Evolutionary conservation across 23 red algal genomes (phyloP).

Genomic region (Gracilariopsis chorda): DNA sequence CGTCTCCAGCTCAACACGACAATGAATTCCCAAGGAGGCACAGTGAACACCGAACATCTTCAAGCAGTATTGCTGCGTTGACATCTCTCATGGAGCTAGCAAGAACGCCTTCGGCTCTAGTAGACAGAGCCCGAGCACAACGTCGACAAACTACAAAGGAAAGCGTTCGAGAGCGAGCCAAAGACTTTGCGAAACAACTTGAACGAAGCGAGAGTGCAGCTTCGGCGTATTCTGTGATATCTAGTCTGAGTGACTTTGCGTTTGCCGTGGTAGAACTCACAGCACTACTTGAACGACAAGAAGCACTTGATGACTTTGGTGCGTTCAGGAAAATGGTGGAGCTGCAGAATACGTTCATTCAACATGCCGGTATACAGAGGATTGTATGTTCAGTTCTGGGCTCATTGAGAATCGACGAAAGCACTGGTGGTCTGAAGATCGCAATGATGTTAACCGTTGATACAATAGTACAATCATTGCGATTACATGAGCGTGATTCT

Average conservation of each 20-base stretch:
- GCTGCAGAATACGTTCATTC: not conserved
- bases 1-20: not conserved
- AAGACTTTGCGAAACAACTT: not conserved
- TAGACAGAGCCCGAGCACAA: not conserved
- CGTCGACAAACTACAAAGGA: not conserved
- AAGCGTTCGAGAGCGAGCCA: not conserved
- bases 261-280: not conserved
- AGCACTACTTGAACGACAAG: constrained; percentile 30
- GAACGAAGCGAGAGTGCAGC: not conserved
- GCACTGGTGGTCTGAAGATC: not conserved
- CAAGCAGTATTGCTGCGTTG: not conserved
- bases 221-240: not conserved
- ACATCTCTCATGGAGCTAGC: not conserved
- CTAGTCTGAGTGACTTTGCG: not conserved
- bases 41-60: not conserved
- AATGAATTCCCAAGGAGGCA: not conserved
- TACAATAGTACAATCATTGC: not conserved
- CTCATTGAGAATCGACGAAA: not conserved
- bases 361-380: not conserved
- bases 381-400: not conserved
- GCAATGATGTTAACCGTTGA: not conserved
- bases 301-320: constrained; percentile 37
- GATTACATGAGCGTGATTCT: not conserved
- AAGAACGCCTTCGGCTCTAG: not conserved
- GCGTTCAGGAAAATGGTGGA: constrained; percentile 15